Conservation (phyloP, 495 filamentous ascomycete species). For the Hyaloscypha variabilis region DNA sequence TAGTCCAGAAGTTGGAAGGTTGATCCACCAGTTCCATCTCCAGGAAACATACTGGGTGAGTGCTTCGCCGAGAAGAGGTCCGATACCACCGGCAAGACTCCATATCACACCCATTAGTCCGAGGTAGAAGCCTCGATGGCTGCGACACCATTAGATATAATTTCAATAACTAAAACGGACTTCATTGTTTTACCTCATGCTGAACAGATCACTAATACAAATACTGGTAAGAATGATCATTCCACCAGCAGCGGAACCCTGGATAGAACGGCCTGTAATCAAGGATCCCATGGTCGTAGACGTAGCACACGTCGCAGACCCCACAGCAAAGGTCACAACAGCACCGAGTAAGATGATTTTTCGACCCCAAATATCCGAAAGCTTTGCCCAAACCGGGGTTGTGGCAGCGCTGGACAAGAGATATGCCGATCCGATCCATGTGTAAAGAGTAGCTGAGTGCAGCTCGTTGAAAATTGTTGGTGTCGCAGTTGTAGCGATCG, state of each 20-base stretch:
- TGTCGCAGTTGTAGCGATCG: conserved; percentile 63
- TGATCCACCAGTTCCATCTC: conserved; percentile 41
- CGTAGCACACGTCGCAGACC: conserved; percentile 68
- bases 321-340: conserved; percentile 60
- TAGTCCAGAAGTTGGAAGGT: conserved; percentile 55
- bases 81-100: conserved; percentile 67
- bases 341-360: conserved; percentile 71
- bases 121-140: conserved; percentile 31
- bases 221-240: conserved; percentile 75
- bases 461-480: conserved; percentile 59
- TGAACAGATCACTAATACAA: conserved; percentile 65
- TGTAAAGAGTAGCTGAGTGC: conserved; percentile 59
- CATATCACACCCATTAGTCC: conserved; percentile 61
- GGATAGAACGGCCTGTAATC: conserved; percentile 69
- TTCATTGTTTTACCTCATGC: conserved; percentile 23
- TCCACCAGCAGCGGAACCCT: conserved; percentile 76
- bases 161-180: too few relatives aligned
- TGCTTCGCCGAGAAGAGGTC: conserved; percentile 71
- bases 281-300: conserved; percentile 69
- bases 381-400: conserved; percentile 47
- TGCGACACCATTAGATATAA: conserved; percentile 1
- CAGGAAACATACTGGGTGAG: conserved; percentile 53
- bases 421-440: conserved; percentile 71
- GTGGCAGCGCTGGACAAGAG: conserved; percentile 45
- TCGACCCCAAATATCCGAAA: conserved; percentile 74